phyloP scores from a whole-genome alignment of 164 flowering plant genomes.

The Stephania yunnanensis region DNA sequence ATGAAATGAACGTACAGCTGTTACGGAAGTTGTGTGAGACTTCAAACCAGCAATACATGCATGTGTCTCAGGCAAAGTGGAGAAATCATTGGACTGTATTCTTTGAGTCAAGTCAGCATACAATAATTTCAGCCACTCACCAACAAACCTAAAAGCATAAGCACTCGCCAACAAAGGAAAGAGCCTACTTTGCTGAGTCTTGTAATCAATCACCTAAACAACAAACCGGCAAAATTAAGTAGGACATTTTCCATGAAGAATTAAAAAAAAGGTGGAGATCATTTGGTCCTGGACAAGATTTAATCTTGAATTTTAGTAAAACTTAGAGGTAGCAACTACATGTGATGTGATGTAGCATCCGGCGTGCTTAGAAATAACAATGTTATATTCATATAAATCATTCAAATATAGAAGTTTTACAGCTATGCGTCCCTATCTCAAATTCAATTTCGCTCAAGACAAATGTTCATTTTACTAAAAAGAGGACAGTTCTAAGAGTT shows the following conservation, averaged over 20 bases:
- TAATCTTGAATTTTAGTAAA: no score
- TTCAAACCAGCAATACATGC: conserved; percentile 99
- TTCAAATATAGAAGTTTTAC: neutral
- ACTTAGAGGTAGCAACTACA: no score
- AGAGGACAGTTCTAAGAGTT: neutral
- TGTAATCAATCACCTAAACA: conserved; percentile 89
- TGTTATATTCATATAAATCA: no score
- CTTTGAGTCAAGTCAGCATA: conserved; percentile 85
- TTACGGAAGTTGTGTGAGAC: conserved; percentile 81
- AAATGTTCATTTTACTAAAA: neutral
- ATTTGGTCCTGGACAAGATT: no score
- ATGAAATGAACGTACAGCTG: conserved; percentile 61
- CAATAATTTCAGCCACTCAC: conserved; percentile 93
- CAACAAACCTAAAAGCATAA: conserved; percentile 93
- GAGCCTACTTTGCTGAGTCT: conserved; percentile 95
- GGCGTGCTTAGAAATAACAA: no score
- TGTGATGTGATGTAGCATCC: no score
- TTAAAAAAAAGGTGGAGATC: neutral
- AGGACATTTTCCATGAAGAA: neutral
- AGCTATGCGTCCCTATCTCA: neutral
- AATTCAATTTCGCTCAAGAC: neutral
- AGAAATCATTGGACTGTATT: conserved; percentile 78
- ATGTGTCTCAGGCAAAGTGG: conserved; percentile 97
- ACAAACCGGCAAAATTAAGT: neutral
- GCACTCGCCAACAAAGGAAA: conserved; percentile 97